Evolutionary conservation across 2,329 filamentous ascomycete species (phyloP).

Genomic region (Endoconidiophora polonica): DNA sequence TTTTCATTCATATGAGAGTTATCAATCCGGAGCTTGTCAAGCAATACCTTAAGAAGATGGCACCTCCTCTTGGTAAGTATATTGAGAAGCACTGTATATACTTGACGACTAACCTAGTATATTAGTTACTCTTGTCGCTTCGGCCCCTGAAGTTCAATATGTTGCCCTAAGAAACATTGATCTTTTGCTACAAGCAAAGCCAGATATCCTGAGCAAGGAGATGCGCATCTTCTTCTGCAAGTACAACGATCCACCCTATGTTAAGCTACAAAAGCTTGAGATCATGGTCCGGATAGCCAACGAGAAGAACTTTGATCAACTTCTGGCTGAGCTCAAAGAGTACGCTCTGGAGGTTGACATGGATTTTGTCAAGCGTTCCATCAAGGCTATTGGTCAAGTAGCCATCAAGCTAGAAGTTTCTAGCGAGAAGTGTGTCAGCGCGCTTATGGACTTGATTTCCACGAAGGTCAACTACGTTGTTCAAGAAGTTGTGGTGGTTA

Average conservation of each 20-base stretch:
- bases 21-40: conserved; percentile 62
- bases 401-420: conserved; percentile 96
- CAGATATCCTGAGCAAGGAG: conserved; percentile 93
- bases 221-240: conserved; percentile 99
- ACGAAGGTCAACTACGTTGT: conserved; percentile 99
- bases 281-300: conserved; percentile 99
- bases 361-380: conserved; percentile 89
- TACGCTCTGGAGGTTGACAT: conserved; percentile 97
- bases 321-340: conserved; percentile 87
- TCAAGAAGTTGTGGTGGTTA: conserved; percentile 95
- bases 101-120: background rate
- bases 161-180: conserved; percentile 94
- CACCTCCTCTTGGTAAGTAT: conserved; percentile 68
- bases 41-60: conserved; percentile 96
- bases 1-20: conserved; percentile 88
- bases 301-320: conserved; percentile 87
- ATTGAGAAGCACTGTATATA: background rate
- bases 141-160: conserved; percentile 92
- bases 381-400: conserved; percentile 92
- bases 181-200: conserved; percentile 83
- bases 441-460: conserved; percentile 80
- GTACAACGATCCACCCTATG: conserved; percentile 95
- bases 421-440: conserved; percentile 89
- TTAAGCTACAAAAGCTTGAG: conserved; percentile 94
- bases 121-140: conserved; percentile 82